Evolutionary conservation across 176 grass and related monocot genomes (phyloP).

Genomic region (Triticum monococcum): DNA sequence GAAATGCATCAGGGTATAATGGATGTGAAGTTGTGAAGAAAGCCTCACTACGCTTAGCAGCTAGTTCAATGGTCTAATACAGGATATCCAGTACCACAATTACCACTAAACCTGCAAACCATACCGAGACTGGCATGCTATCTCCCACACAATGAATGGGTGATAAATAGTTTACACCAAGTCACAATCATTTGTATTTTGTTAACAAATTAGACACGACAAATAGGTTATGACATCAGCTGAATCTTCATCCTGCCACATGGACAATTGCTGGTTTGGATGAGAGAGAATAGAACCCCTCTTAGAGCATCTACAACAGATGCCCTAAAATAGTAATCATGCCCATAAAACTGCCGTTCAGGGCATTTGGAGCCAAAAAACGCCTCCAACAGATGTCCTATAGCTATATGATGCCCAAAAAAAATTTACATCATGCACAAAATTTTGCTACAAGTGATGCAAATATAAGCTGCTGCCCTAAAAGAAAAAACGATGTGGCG

Average conservation of each 20-base stretch:
- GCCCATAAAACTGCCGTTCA: too few species aligned
- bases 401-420: too few species aligned
- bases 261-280: background rate
- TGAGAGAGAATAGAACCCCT: background rate
- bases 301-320: too few species aligned
- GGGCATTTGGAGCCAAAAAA: too few species aligned
- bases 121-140: background rate
- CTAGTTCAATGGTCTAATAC: background rate
- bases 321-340: too few species aligned
- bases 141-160: background rate
- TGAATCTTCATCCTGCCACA: background rate
- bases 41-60: background rate
- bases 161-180: background rate
- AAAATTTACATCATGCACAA: too few species aligned
- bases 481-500: too few species aligned
- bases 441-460: too few species aligned
- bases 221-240: background rate
- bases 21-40: background rate
- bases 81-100: background rate
- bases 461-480: too few species aligned
- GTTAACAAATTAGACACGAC: conserved; percentile 4
- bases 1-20: background rate
- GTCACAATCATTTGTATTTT: background rate
- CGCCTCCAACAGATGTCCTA: too few species aligned
- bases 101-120: background rate